Evolutionary conservation across 495 filamentous ascomycete genomes (phyloP).

Genomic region (Staphylotrichum tortipilum): DNA sequence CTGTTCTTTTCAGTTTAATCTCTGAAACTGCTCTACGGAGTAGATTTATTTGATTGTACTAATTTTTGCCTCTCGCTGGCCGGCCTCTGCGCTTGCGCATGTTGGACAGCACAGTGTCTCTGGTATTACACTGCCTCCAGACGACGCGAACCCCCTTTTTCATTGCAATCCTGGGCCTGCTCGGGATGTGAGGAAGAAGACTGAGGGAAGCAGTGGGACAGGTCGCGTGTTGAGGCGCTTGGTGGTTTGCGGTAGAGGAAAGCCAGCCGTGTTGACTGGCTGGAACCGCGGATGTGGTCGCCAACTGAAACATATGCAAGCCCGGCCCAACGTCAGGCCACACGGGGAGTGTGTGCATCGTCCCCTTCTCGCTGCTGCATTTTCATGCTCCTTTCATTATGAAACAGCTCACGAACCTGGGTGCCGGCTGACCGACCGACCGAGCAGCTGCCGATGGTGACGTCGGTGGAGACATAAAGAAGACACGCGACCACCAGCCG

Average conservation of each 20-base stretch:
- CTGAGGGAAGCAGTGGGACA: no score
- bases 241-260: no score
- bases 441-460: no score
- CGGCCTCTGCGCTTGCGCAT: constrained; percentile 67
- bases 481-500: background rate
- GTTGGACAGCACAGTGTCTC: constrained; percentile 65
- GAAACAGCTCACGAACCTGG: no score
- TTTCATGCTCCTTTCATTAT: no score
- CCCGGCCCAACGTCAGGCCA: no score
- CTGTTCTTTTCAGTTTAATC: constrained; percentile 99
- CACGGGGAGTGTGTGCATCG: no score
- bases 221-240: background rate
- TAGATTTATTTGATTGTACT: constrained; percentile 71
- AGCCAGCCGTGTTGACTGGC: no score
- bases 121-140: constrained; percentile 81
- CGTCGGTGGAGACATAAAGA: background rate
- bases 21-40: constrained; percentile 58
- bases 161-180: constrained; percentile 44
- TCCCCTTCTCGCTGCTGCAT: no score
- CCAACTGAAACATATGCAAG: no score
- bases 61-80: constrained; percentile 52
- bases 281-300: no score
- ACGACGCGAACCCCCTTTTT: constrained; percentile 64
- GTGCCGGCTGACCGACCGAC: no score
- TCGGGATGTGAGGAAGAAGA: constrained; percentile 55